Base-by-base conservation (phyloP, 805 yeast species). In the Cyberlindnera bimundalis region DNA sequence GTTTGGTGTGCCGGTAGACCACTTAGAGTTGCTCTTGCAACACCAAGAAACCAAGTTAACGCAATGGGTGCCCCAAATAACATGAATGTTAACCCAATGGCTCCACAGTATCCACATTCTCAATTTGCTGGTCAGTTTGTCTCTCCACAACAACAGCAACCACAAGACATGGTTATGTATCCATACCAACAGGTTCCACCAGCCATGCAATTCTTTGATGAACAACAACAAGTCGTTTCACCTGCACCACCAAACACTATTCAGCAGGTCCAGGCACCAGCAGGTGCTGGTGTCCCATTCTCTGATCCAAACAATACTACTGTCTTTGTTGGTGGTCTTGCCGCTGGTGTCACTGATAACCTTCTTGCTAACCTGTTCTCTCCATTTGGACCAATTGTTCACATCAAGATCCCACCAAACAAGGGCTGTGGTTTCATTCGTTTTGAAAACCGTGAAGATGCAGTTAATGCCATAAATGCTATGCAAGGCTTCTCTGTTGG, bases 341-440 rank as follows among this genome's bases (percentile, higher is more conserved):
- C 83, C n/a, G 64, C 73, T 17, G 79, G 79, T 35, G 78, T 81
- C 23, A 65, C 72, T 12, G 93, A 83, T 51, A 74, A 70, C 33
- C 76, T 85, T 4, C 61, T 84, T 26, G 69, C 71, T 40, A 68
- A 78, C 0, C 58, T 84, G 15, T 84, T 84, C 61, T 76, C 76
- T 59, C 86, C 88, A 14, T 84, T 81, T 64, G 95, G 95, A n/a
- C 60, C 66, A 15, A 79, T 84, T 26, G 62, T 73, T 20, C 81
- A 79, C 49, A 82, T 84, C 31, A 83, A 81, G 54, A 81, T 84
- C 33, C 91, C 91, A 7, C 80, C 78, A 1, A 87, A 88, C 12
- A 84, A 84, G 56, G 84, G 84, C 44, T 83, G 91, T 65, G 95
- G 90, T 1, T 83, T 84, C 60, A 81, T 84, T 42, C 80, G 78